Evolutionary conservation across 2,329 filamentous ascomycete genomes (phyloP).

Genomic region (Endocalyx cinctus): DNA sequence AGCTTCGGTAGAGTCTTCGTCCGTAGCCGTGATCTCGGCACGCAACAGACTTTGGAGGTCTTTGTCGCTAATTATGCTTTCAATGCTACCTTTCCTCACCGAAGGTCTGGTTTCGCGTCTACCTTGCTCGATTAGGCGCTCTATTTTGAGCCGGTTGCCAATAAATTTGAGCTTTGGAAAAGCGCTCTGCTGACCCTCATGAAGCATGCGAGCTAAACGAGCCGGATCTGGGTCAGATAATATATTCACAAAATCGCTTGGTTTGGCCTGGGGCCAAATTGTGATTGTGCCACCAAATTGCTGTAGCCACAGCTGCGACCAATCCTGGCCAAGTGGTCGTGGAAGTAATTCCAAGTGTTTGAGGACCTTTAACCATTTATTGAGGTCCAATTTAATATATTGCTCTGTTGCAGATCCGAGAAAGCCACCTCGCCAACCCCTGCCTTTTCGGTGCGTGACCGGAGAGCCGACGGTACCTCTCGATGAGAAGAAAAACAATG

Average conservation of each 20-base stretch:
- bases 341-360: conserved; percentile 89
- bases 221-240: conserved; percentile 74
- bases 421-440: conserved; percentile 94
- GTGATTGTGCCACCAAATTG: conserved; percentile 92
- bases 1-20: conserved; percentile 25
- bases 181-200: conserved; percentile 80
- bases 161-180: conserved; percentile 94
- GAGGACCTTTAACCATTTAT: conserved; percentile 95
- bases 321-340: conserved; percentile 87
- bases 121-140: conserved; percentile 61
- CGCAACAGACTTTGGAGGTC: conserved; percentile 48
- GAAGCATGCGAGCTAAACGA: conserved; percentile 80
- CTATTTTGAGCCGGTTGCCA: conserved; percentile 78
- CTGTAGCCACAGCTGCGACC: conserved; percentile 95
- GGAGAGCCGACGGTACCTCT: conserved; percentile 87
- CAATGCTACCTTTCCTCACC: conserved; percentile 47
- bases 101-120: conserved; percentile 48
- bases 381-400: conserved; percentile 92
- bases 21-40: conserved; percentile 13
- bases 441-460: conserved; percentile 87
- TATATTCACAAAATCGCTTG: conserved; percentile 80
- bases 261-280: conserved; percentile 82
- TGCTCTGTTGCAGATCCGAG: conserved; percentile 88
- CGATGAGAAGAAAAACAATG: conserved; percentile 97
- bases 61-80: conserved; percentile 58